Base-by-base conservation (phyloP, 208 protist species). In the Spongospora subterranea region DNA sequence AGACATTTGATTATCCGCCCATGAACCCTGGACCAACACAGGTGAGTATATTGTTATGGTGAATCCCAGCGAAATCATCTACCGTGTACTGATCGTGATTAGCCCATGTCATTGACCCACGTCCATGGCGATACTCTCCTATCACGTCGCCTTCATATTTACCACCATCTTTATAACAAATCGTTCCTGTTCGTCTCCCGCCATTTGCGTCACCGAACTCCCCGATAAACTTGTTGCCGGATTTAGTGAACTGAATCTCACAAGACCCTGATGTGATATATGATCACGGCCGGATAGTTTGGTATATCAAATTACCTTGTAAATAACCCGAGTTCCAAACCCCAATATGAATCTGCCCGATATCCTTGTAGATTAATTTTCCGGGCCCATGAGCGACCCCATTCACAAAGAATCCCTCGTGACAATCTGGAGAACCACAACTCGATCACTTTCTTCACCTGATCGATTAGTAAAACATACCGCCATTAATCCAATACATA, bases 221-320 rank as follows among this genome's bases (percentile, higher is more conserved):
- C 17, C 71, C 71, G 6, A 20, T 13, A 43, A 45, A 82, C 13
- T 17, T 6, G 6, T 6, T 82, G 13, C 71, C 71, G 13, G 71
- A 45, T n/a, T 35, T 6, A 20, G n/a, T 35, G 71, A 82, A 82
- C n/a, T 82, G 71, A 82, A 82, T 82, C 71, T 82, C 71, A 43
- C 71, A 35, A n/a, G 6, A 35, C 6, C 40, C 71, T 82, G n/a
- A n/a, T n/a, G n/a, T n/a, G n/a, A n/a, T n/a, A 60, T 29, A 60
- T 60, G 50, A 6, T 24, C 6, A 60, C 6, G 50, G 24, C 24
- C 13, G 50, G 50, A 60, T 6, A 6, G 13, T 60, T 29, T 29
- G 6, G 50, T 6, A 6, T 6, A 60, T 29, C 6, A 29, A 60
- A 6, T 29, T 6, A 60, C 50, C 50, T 60, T 6, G 24, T 24